Evolutionary conservation across 345 rosid genomes (phyloP).

Genomic region (Aurinia saxatilis): DNA sequence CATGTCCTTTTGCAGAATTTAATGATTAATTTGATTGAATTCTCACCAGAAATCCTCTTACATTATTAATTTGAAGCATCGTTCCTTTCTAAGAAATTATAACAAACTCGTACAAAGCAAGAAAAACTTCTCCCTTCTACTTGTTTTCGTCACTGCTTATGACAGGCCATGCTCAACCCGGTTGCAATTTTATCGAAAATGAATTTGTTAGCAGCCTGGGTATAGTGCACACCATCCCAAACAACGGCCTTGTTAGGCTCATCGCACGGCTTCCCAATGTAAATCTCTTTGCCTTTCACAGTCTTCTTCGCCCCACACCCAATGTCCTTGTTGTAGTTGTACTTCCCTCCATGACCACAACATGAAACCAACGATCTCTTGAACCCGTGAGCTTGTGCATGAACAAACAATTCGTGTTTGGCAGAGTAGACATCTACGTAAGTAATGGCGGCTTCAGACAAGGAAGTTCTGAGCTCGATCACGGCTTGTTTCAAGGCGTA

Average conservation of each 20-base stretch:
- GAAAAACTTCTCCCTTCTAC: not conserved
- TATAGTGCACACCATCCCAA: conserved; percentile 36
- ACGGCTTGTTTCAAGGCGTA: conserved; percentile 35
- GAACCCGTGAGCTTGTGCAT: conserved; percentile 50
- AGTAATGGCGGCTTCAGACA: conserved; percentile 42
- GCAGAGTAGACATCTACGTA: conserved; percentile 56
- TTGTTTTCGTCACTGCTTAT: conserved; percentile 6
- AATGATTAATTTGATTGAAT: not conserved
- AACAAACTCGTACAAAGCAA: conserved; percentile 4
- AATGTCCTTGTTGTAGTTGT: conserved; percentile 42
- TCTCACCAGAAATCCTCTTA: conserved; percentile 4
- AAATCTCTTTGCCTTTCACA: conserved; percentile 38
- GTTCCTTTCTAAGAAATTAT: not conserved
- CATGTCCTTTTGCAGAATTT: not conserved
- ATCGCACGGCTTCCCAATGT: conserved; percentile 41
- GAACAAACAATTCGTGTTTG: conserved; percentile 42
- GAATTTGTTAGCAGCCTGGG: conserved; percentile 32
- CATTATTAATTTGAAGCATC: not conserved
- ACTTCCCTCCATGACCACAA: conserved; percentile 82
- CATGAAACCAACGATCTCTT: conserved; percentile 48
- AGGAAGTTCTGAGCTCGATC: conserved; percentile 32
- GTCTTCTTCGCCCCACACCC: conserved; percentile 49
- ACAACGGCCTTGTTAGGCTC: conserved; percentile 26
- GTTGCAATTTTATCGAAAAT: conserved; percentile 16
- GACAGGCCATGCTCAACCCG: conserved; percentile 23